Evolutionary conservation across 148 eudicot species (phyloP), one percentile per base, ranked within the genome.

Genomic region (Arctostaphylos glauca): DNA sequence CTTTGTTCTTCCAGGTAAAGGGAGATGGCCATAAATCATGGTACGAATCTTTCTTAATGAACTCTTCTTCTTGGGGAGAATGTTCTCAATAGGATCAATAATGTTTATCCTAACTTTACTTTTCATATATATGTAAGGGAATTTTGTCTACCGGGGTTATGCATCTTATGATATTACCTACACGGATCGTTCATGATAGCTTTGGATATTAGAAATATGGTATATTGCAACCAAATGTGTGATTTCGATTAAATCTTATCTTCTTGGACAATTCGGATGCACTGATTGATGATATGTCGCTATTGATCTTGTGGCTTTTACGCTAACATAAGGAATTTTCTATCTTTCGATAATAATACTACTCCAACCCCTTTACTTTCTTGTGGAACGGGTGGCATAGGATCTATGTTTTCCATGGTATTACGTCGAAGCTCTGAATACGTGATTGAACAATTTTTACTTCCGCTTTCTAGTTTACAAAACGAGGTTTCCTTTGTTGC

Each of bases 1-100:
- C 71, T 74, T 21, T 78, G 15, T 83, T 55, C 53, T 81, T 89
- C 55, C 38, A 90, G 94, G 94, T 82, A 67, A 88, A 88, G 82
- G 85, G 83, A 80, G 91, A 88, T 43, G 78, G 79, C 67, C 78
- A 81, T 48, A 90, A 84, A 83, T 83, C 91, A 38, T 88, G 90
- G 94, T 90, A 86, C 81, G 84, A 7, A 59, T 48, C 75, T 47
- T 80, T 71, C 85, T 78, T 15, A 44, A 15, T 21, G 8, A 47
- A 44, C 53, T 44, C 18, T 3, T 10, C 46, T 48, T 68, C 71
- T 49, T 9, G 5, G 19, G 47, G 7, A 21, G 31, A 43, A 50
- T 19, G 31, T 25, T 2, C n/a, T 58, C 19, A 0, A 12, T 21
- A 50, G 19, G 3, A 21, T 21, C 78, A 75, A 75, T 21, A 49